Conservation (phyloP, 148 eudicot genomes). For the Vaccinium myrtillus region DNA sequence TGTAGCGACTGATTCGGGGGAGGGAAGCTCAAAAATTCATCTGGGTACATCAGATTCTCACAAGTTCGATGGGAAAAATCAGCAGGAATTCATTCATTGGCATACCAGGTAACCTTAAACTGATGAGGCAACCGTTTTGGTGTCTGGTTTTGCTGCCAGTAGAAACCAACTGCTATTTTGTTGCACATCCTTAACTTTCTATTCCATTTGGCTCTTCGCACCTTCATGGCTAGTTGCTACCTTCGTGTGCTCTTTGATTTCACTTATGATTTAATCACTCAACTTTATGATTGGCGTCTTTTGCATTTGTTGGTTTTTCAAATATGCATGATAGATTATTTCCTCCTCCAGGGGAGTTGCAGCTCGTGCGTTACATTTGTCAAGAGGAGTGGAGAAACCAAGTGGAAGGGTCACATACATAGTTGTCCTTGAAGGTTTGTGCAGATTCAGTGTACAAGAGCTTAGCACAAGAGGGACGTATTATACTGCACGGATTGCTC, state of each 20-base stretch:
- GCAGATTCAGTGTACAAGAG: constrained; percentile 94
- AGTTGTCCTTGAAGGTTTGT: constrained; percentile 96
- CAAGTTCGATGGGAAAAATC: constrained; percentile 70
- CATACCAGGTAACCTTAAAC: constrained; percentile 61
- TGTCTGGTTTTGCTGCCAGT: constrained; percentile 1
- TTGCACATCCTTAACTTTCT: background rate
- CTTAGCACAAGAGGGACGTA: constrained; percentile 91
- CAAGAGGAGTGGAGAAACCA: constrained; percentile 99
- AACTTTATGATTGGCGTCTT: background rate
- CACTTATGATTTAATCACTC: background rate
- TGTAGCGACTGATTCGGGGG: constrained; percentile 56
- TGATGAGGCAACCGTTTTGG: background rate
- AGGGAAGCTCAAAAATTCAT: constrained; percentile 54
- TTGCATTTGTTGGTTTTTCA: background rate
- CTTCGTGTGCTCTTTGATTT: constrained; percentile 8
- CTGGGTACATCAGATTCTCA: constrained; percentile 51
- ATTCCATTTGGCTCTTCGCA: background rate
- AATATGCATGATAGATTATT: constrained; percentile 17
- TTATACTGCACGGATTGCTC: constrained; percentile 81
- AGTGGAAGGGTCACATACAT: constrained; percentile 99
- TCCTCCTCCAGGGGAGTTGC: constrained; percentile 81
- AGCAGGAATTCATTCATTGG: constrained; percentile 85
- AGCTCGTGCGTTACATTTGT: constrained; percentile 97
- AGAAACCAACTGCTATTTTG: background rate
- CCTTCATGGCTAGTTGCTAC: background rate